Conservation (phyloP, 768 basidiomycete genomes). For the Arthromyces matolae region DNA sequence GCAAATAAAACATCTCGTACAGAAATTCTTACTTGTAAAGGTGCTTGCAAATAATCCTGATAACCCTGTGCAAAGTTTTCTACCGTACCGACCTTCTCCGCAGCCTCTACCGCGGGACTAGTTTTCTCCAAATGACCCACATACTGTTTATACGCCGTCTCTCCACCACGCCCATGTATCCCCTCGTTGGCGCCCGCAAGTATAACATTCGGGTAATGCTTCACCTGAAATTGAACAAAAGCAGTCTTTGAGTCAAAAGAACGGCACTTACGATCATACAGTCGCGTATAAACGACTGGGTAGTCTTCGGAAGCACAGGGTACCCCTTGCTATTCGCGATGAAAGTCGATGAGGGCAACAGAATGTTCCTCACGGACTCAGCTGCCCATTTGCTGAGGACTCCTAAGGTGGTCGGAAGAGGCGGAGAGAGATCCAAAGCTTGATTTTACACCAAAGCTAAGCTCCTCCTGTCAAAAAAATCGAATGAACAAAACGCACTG, state of each 20-base stretch:
- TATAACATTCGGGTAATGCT: slow-evolving; percentile 87
- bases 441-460: slow-evolving; percentile 9
- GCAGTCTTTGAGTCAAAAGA: background rate
- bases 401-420: slow-evolving; percentile 73
- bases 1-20: background rate
- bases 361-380: slow-evolving; percentile 86
- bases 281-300: slow-evolving; percentile 86
- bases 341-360: slow-evolving; percentile 86
- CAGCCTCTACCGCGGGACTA: slow-evolving; percentile 62
- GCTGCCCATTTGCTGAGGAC: slow-evolving; percentile 88
- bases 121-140: slow-evolving; percentile 79
- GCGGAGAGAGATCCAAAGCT: slow-evolving; percentile 92
- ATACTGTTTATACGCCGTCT: slow-evolving; percentile 88
- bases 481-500: slow-evolving; percentile 41
- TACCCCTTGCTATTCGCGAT: slow-evolving; percentile 96
- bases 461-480: too few species aligned
- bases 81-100: slow-evolving; percentile 66
- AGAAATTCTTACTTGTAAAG: slow-evolving; percentile 63
- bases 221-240: slow-evolving; percentile 16
- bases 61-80: slow-evolving; percentile 92
- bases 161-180: slow-evolving; percentile 78
- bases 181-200: slow-evolving; percentile 63
- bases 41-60: slow-evolving; percentile 93
- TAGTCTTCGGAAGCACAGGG: slow-evolving; percentile 91
- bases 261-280: slow-evolving; percentile 70